These are phyloP conservation scores for Rhizophora apiculata DNA, from an alignment of 345 rosid species.

Conservation along the genomic window DNA sequence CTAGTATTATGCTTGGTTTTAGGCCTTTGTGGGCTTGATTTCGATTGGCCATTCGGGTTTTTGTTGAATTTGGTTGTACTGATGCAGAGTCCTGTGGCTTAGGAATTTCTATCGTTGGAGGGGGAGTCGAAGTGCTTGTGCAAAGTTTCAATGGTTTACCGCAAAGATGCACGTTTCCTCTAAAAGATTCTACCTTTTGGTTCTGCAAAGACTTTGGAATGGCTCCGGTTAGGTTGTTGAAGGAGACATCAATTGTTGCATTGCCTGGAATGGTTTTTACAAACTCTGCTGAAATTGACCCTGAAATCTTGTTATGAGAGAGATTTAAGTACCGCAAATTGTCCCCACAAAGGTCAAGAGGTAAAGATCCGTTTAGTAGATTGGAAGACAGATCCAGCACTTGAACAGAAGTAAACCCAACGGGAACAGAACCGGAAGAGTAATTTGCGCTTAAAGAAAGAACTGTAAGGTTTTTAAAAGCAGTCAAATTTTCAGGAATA, in stretches of 20 bases:
- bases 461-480: slow-evolving; percentile 53
- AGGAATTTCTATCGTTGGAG: slow-evolving; percentile 70
- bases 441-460: slow-evolving; percentile 61
- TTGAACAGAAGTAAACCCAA: slow-evolving; percentile 49
- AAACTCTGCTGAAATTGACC: slow-evolving; percentile 55
- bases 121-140: slow-evolving; percentile 67
- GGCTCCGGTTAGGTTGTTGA: slow-evolving; percentile 80
- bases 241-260: slow-evolving; percentile 68
- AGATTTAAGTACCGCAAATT: slow-evolving; percentile 57
- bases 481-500: slow-evolving; percentile 46
- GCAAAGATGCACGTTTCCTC: slow-evolving; percentile 65
- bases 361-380: slow-evolving; percentile 64
- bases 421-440: slow-evolving; percentile 55
- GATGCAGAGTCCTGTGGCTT: slow-evolving; percentile 41
- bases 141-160: slow-evolving; percentile 86
- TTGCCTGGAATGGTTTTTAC: slow-evolving; percentile 50
- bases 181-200: slow-evolving; percentile 52
- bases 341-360: slow-evolving; percentile 53
- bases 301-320: slow-evolving; percentile 69
- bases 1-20: slow-evolving; percentile 67
- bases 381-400: slow-evolving; percentile 81
- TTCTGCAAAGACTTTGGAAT: slow-evolving; percentile 60
- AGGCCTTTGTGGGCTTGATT: slow-evolving; percentile 40
- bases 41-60: slow-evolving; percentile 6
- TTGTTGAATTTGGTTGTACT: slow-evolving; percentile 21